Evolutionary conservation across 108 stramenopile species (phyloP).

Genomic region (Pseudonitzschia multistriata): DNA sequence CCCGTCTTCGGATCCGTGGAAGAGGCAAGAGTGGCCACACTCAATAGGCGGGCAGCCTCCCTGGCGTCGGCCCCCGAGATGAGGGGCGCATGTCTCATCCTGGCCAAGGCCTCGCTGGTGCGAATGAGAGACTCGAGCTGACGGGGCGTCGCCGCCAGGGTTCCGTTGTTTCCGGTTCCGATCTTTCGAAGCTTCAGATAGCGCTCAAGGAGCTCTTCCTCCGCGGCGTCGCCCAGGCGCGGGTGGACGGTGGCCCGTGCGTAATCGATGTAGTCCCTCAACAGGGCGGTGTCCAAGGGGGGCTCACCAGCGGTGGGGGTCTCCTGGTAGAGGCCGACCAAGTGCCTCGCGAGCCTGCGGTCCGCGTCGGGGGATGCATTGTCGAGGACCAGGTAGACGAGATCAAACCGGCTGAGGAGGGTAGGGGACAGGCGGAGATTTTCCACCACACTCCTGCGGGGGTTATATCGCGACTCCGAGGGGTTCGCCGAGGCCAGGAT

Average conservation of each 20-base stretch:
- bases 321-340: conserved; percentile 90
- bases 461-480: conserved; percentile 97
- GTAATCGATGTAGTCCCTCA: conserved; percentile 95
- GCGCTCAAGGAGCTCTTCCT: conserved; percentile 79
- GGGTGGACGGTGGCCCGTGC: conserved; percentile 87
- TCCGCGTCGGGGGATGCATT: conserved; percentile 85
- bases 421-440: conserved; percentile 99
- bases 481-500: conserved; percentile 99
- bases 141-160: conserved; percentile 95
- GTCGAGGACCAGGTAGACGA: conserved; percentile 98
- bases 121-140: conserved; percentile 98
- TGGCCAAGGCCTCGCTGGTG: conserved; percentile 92
- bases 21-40: conserved; percentile 92
- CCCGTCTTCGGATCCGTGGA: conserved; percentile 98
- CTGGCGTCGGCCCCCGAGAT: conserved; percentile 84
- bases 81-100: conserved; percentile 73
- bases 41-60: conserved; percentile 95
- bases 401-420: conserved; percentile 95
- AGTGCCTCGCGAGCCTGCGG: conserved; percentile 84
- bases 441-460: conserved; percentile 93
- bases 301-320: conserved; percentile 74
- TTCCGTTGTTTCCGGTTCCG: conserved; percentile 60
- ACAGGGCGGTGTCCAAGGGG: conserved; percentile 71
- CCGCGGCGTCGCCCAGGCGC: conserved; percentile 82
- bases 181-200: conserved; percentile 91